Evolutionary conservation across 2,329 filamentous ascomycete genomes (phyloP).

Genomic region (Exophiala bonariae): DNA sequence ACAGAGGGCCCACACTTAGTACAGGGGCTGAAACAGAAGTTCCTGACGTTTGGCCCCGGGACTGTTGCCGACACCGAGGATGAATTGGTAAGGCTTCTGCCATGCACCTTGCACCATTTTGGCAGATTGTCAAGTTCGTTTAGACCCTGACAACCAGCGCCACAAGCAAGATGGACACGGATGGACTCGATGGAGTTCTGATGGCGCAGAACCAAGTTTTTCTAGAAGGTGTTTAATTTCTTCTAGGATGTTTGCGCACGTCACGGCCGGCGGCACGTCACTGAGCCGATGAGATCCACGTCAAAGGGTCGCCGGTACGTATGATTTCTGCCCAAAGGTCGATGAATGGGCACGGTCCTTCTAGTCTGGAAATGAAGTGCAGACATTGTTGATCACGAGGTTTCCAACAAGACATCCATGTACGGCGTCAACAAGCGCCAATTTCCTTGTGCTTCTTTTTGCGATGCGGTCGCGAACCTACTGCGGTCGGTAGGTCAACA

Average conservation of each 20-base stretch:
- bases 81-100: constrained; percentile 16
- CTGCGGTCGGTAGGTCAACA: not conserved
- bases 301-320: not conserved
- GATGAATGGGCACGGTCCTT: constrained; percentile 6
- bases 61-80: constrained; percentile 18
- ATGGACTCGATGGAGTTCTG: too few species aligned
- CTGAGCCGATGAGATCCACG: not conserved
- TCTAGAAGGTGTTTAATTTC: constrained; percentile 23
- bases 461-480: too few species aligned
- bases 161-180: constrained; percentile 16
- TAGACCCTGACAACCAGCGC: constrained; percentile 12
- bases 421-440: constrained; percentile 4
- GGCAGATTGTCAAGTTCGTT: constrained; percentile 6
- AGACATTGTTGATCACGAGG: constrained; percentile 14
- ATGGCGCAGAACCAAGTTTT: constrained; percentile 9
- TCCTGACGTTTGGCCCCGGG: constrained; percentile 15
- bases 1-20: constrained; percentile 13
- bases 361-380: constrained; percentile 2
- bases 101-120: constrained; percentile 10
- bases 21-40: constrained; percentile 25
- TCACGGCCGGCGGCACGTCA: constrained; percentile 6
- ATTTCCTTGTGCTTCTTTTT: not conserved
- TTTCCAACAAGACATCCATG: not conserved
- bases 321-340: constrained; percentile 15
- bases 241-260: constrained; percentile 3